phyloP scores from a whole-genome alignment of 2,329 filamentous ascomycete species.

The Trichoderma koningii region DNA sequence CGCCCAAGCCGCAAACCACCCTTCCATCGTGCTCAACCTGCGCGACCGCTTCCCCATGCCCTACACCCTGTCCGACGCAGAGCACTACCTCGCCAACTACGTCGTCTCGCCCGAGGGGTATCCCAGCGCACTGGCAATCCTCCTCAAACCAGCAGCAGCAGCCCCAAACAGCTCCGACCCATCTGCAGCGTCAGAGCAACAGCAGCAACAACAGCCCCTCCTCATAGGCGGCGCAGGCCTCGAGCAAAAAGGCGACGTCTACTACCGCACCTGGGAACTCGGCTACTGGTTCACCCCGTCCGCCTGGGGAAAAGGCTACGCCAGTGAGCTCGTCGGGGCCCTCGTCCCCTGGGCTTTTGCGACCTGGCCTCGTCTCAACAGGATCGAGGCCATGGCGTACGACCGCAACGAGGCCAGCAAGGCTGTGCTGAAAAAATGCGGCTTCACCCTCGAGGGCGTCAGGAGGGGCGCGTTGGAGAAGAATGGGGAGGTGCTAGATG shows the following conservation, averaged over 20 bases:
- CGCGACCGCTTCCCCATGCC: slow-evolving; percentile 50
- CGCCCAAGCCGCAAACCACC: slow-evolving; percentile 43
- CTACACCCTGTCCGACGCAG: slow-evolving; percentile 46
- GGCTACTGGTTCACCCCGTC: slow-evolving; percentile 51
- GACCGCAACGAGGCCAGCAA: slow-evolving; percentile 1
- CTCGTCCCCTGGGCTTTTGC: slow-evolving; percentile 49
- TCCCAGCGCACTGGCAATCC: slow-evolving; percentile 43
- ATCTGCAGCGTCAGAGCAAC: slow-evolving; percentile 10
- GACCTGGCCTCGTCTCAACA: slow-evolving; percentile 42
- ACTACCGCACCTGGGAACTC: slow-evolving; percentile 48
- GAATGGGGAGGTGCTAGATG: slow-evolving; percentile 17
- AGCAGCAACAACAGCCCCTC: slow-evolving; percentile 34
- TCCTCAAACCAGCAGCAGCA: slow-evolving; percentile 32
- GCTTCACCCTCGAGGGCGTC: slow-evolving; percentile 10
- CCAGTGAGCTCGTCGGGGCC: slow-evolving; percentile 43
- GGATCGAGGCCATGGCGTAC: slow-evolving; percentile 22
- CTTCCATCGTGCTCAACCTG: slow-evolving; percentile 43
- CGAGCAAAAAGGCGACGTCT: slow-evolving; percentile 40
- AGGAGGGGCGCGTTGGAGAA: slow-evolving; percentile 20
- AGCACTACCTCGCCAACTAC: slow-evolving; percentile 39
- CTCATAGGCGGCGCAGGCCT: slow-evolving; percentile 48
- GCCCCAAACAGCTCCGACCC: no score
- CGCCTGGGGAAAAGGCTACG: slow-evolving; percentile 51
- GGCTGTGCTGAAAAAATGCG: background rate
- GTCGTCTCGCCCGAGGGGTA: slow-evolving; percentile 30